Conservation (phyloP, 1,284 basidiomycete genomes). For the Puccinia coronata region DNA sequence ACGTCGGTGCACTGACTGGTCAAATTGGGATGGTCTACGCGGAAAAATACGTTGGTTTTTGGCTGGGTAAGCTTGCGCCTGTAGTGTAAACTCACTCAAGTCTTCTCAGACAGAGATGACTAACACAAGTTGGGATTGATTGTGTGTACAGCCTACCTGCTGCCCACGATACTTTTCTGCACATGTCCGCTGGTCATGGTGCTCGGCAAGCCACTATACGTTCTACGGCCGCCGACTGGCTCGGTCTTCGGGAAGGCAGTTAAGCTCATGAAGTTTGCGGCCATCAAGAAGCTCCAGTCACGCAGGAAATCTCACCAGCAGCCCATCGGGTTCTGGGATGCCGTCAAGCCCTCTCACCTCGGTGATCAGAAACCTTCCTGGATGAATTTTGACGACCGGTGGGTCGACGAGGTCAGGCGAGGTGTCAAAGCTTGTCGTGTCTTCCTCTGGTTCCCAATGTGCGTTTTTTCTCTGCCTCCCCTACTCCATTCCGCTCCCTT, state of each 20-base stretch:
- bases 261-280: slow-evolving; percentile 56
- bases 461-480: background rate
- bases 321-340: slow-evolving; percentile 74
- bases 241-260: slow-evolving; percentile 69
- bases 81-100: background rate
- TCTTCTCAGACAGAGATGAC: background rate
- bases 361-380: slow-evolving; percentile 57
- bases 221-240: slow-evolving; percentile 71
- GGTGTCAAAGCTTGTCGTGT: slow-evolving; percentile 81
- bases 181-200: slow-evolving; percentile 69
- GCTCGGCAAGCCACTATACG: slow-evolving; percentile 69
- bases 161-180: slow-evolving; percentile 60
- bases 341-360: slow-evolving; percentile 66
- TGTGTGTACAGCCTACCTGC: slow-evolving; percentile 52
- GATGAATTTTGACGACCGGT: slow-evolving; percentile 67
- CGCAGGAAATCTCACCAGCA: slow-evolving; percentile 59
- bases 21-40: slow-evolving; percentile 60
- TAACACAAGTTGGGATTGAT: background rate
- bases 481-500: too few species aligned
- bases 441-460: slow-evolving; percentile 68
- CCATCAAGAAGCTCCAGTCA: slow-evolving; percentile 57
- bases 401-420: slow-evolving; percentile 79
- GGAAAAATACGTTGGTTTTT: slow-evolving; percentile 61
- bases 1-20: slow-evolving; percentile 69
- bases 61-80: slow-evolving; percentile 53